Conservation (phyloP, 768 basidiomycete species). For the Boletus vinaceobasis region DNA sequence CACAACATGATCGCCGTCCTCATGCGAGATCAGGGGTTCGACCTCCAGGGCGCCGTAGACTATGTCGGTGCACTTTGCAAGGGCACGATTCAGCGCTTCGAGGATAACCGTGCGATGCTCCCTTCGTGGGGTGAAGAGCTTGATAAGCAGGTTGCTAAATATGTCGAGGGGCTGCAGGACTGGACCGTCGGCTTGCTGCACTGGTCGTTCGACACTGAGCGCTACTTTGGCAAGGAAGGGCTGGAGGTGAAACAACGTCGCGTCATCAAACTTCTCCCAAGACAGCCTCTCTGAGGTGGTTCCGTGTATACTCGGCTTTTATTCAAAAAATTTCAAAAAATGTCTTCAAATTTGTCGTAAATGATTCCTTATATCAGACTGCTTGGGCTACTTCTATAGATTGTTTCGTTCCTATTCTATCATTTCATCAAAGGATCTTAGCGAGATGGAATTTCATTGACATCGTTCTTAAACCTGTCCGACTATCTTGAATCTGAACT, state of each 20-base stretch:
- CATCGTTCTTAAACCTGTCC: not conserved
- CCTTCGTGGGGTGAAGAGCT: conserved; percentile 64
- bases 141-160: conserved; percentile 54
- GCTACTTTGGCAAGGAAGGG: conserved; percentile 66
- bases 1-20: conserved; percentile 74
- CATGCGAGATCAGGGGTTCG: conserved; percentile 56
- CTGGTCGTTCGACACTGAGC: conserved; percentile 68
- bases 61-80: conserved; percentile 60
- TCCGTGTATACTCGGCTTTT: not conserved
- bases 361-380: not conserved
- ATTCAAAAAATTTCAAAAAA: not conserved
- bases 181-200: conserved; percentile 73
- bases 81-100: conserved; percentile 51
- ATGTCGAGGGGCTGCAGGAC: conserved; percentile 60
- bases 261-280: conserved; percentile 49
- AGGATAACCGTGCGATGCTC: conserved; percentile 42
- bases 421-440: conserved; percentile 4
- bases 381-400: not conserved
- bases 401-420: conserved; percentile 13
- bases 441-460: not conserved
- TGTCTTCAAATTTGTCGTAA: conserved; percentile 6
- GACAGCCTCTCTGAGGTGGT: conserved; percentile 21
- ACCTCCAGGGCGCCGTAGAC: conserved; percentile 61
- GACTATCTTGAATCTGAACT: conserved; percentile 1
- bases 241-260: conserved; percentile 51